Percentiles rank a stretch among this genome's conserved stretches.
phyloP scores from a whole-genome alignment of 208 protist species.

The Histomonas meleagridis region DNA sequence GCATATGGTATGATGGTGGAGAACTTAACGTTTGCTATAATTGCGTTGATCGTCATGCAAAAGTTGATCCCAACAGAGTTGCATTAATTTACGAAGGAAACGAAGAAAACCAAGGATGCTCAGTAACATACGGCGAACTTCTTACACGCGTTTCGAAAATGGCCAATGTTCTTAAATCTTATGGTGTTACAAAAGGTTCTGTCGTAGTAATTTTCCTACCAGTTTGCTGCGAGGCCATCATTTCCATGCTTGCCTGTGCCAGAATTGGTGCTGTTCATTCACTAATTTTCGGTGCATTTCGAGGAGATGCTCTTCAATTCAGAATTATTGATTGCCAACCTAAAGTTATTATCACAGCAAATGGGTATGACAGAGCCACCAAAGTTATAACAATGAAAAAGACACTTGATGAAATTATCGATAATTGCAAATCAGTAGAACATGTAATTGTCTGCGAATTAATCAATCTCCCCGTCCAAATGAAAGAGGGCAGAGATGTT shows the following conservation, averaged over 20 bases:
- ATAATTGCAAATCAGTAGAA: background rate
- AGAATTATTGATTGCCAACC: conserved; percentile 58
- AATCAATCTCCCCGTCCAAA: background rate
- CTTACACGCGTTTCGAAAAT: conserved; percentile 36
- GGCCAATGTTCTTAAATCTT: conserved; percentile 56
- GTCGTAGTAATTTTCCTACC: conserved; percentile 83
- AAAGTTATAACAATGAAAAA: conserved; percentile 45
- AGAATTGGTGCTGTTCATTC: conserved; percentile 72
- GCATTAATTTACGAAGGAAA: conserved; percentile 46
- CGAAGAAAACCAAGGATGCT: background rate
- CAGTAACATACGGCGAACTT: conserved; percentile 39
- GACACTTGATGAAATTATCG: background rate
- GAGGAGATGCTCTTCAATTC: conserved; percentile 51
- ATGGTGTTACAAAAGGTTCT: conserved; percentile 63
- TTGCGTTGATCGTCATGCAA: conserved; percentile 43
- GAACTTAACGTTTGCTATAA: conserved; percentile 47
- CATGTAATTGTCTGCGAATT: background rate
- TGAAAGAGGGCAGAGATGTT: background rate
- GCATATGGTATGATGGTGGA: conserved; percentile 38
- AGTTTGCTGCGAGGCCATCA: conserved; percentile 65
- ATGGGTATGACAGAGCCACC: conserved; percentile 43
- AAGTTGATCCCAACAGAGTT: background rate
- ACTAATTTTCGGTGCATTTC: conserved; percentile 53
- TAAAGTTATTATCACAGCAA: conserved; percentile 46
- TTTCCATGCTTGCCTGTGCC: conserved; percentile 85